These are phyloP conservation scores for Saccharomyces hybrid DNA, from an alignment of 1,139 yeast species.

Conservation along the genomic window DNA sequence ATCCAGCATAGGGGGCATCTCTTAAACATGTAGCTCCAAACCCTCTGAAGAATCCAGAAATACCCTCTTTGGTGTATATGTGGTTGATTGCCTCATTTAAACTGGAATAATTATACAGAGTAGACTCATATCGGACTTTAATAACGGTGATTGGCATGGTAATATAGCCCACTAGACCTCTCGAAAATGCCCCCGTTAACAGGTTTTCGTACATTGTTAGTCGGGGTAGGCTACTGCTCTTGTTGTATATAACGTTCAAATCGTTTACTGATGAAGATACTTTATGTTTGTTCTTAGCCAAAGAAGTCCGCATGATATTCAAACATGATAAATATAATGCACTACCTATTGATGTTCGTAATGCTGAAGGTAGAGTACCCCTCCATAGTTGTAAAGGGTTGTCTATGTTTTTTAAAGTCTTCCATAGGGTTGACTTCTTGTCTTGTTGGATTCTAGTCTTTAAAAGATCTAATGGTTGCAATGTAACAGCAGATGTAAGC, in stretches of 20 bases:
- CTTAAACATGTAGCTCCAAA: constrained; percentile 80
- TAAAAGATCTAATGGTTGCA: constrained; percentile 86
- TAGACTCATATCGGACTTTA: constrained; percentile 82
- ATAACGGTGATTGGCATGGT: constrained; percentile 98
- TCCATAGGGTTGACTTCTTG: constrained; percentile 36
- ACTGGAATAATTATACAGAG: constrained; percentile 61
- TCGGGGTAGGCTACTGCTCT: constrained; percentile 50
- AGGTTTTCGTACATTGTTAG: constrained; percentile 65
- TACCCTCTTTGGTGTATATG: constrained; percentile 46
- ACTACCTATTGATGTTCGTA: constrained; percentile 86
- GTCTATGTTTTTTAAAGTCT: constrained; percentile 43
- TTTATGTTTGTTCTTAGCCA: constrained; percentile 35
- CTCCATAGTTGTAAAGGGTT: constrained; percentile 67
- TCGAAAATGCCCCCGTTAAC: constrained; percentile 66
- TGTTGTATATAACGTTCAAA: constrained; percentile 2
- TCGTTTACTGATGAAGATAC: not conserved
- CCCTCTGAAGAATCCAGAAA: constrained; percentile 75
- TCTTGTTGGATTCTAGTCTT: constrained; percentile 87
- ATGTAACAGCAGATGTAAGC: constrained; percentile 64
- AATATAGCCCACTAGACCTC: constrained; percentile 75
- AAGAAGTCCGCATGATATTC: constrained; percentile 49
- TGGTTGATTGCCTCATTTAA: constrained; percentile 54
- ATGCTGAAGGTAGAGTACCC: constrained; percentile 85
- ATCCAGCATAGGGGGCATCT: constrained; percentile 95
- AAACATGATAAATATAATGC: constrained; percentile 75